These are phyloP conservation scores for Ambispora gerdemannii DNA, from an alignment of 192 early-diverging fungal species.

Conservation along the genomic window DNA sequence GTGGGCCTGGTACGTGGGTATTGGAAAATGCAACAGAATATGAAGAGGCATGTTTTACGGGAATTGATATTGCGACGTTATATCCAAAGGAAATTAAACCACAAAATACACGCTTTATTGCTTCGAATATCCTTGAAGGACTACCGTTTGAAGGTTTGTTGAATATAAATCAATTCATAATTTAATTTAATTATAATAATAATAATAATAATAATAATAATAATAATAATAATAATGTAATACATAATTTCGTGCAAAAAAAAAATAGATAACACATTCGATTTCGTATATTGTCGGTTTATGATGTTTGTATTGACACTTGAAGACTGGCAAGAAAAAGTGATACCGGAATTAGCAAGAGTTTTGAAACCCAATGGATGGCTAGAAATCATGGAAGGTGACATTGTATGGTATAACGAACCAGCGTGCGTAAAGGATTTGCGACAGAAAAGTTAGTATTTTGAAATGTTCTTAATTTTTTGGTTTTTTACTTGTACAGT, in stretches of 20 bases:
- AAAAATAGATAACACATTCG: slow-evolving; percentile 30
- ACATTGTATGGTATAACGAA: slow-evolving; percentile 1
- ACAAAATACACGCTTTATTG: slow-evolving; percentile 32
- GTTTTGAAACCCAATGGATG: background rate
- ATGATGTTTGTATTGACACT: slow-evolving; percentile 26
- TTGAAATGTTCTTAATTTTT: background rate
- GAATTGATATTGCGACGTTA: slow-evolving; percentile 36
- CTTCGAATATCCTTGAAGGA: slow-evolving; percentile 31
- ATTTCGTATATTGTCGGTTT: slow-evolving; percentile 34
- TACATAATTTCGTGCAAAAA: background rate
- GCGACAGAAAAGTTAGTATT: background rate
- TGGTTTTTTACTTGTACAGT: too few relatives aligned
- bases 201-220: too few relatives aligned
- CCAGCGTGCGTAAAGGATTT: background rate
- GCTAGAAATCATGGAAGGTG: slow-evolving; percentile 7
- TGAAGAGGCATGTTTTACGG: slow-evolving; percentile 29
- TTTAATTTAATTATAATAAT: background rate
- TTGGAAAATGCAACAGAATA: slow-evolving; percentile 38
- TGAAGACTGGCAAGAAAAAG: slow-evolving; percentile 20
- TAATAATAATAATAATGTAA: too few relatives aligned
- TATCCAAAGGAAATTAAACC: slow-evolving; percentile 39
- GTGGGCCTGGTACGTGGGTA: slow-evolving; percentile 39
- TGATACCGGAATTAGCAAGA: background rate
- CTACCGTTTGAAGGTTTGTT: slow-evolving; percentile 27
- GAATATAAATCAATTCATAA: background rate